phyloP scores from a whole-genome alignment of 306 rosid genomes.

The Cucurbita ficifolia region DNA sequence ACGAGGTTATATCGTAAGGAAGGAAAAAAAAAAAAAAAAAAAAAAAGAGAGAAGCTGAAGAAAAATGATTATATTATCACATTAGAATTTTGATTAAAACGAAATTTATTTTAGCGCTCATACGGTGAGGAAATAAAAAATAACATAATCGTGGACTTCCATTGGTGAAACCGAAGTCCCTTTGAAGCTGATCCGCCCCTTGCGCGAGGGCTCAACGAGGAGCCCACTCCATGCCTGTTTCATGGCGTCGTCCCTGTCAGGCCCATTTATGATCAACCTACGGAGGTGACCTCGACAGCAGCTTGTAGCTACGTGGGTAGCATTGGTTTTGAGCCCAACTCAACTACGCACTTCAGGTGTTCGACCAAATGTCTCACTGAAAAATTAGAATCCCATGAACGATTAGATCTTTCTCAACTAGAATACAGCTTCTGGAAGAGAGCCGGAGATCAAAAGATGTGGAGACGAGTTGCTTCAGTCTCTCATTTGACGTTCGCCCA shows the following conservation, averaged over 20 bases:
- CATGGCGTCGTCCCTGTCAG: not conserved
- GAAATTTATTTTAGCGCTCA: no score
- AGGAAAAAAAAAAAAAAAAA: no score
- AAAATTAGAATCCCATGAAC: not conserved
- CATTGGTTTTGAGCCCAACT: not conserved
- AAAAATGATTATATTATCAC: no score
- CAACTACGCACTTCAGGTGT: not conserved
- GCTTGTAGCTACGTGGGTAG: not conserved
- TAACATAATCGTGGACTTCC: not conserved
- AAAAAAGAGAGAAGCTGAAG: no score
- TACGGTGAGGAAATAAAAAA: no score
- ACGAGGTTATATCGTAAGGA: no score
- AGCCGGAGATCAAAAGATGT: slow-evolving; percentile 18
- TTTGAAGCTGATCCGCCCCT: not conserved
- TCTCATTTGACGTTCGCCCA: slow-evolving; percentile 19
- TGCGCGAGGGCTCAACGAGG: not conserved
- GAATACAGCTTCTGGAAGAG: not conserved
- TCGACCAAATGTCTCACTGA: slow-evolving; percentile 18
- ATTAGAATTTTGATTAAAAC: no score
- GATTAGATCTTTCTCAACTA: not conserved
- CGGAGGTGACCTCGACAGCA: not conserved
- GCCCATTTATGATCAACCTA: not conserved
- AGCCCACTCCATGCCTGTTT: not conserved
- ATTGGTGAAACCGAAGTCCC: not conserved
- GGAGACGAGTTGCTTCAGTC: slow-evolving; percentile 37